Evolutionary conservation across 2,329 filamentous ascomycete species (phyloP).

Genomic region (Alternaria ventricosa): DNA sequence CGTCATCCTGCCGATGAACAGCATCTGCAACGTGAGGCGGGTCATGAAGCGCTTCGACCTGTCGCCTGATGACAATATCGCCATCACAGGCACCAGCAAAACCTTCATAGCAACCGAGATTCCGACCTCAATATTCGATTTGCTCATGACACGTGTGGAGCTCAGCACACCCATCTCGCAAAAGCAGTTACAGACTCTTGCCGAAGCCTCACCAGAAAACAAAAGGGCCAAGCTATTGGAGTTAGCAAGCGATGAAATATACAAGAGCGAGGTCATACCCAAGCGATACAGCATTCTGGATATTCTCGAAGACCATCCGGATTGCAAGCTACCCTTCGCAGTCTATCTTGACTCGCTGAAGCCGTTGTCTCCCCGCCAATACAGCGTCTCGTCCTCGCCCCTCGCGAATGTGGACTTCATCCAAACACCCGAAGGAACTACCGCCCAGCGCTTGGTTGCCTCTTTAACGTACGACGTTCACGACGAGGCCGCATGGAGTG

Average conservation of each 20-base stretch:
- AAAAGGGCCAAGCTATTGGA: conserved; percentile 1
- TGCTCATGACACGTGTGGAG: conserved; percentile 13
- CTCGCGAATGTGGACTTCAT: conserved; percentile 54
- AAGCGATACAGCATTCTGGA: conserved; percentile 10
- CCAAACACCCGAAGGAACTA: not conserved
- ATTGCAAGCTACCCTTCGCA: conserved; percentile 3
- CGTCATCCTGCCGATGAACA: conserved; percentile 72
- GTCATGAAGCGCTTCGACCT: conserved; percentile 22
- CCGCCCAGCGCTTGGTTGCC: not conserved
- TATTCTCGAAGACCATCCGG: conserved; percentile 5
- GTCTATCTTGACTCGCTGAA: conserved; percentile 8
- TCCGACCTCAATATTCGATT: conserved; percentile 1
- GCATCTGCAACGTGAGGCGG: conserved; percentile 17
- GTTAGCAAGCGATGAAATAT: conserved; percentile 4
- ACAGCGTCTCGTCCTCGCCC: conserved; percentile 71
- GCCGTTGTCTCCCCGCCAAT: conserved; percentile 10
- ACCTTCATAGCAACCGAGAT: conserved; percentile 2
- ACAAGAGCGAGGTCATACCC: conserved; percentile 6
- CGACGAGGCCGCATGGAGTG: conserved; percentile 10
- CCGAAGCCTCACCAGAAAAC: conserved; percentile 2
- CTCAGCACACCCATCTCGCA: conserved; percentile 12
- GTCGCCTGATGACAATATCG: conserved; percentile 10
- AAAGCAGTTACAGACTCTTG: conserved; percentile 6
- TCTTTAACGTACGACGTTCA: conserved; percentile 11
- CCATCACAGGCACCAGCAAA: conserved; percentile 13